Evolutionary conservation across 495 filamentous ascomycete genomes (phyloP).

Genomic region (Talaromyces borbonicus): DNA sequence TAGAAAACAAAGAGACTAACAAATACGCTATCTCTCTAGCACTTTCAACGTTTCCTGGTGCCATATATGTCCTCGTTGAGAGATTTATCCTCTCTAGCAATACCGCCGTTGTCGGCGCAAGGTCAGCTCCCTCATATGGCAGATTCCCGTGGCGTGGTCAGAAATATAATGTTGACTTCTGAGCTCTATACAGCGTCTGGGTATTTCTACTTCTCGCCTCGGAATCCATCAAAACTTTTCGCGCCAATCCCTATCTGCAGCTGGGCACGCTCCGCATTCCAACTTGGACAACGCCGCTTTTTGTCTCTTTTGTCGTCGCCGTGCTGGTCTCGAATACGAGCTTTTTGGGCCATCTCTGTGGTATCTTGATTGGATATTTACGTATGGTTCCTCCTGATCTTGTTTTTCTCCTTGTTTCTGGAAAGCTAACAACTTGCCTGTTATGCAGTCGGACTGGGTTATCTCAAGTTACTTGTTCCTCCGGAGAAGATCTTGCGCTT

Average conservation of each 20-base stretch:
- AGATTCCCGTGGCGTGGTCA: not conserved
- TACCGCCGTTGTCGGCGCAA: conserved; percentile 67
- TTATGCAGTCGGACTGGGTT: conserved; percentile 63
- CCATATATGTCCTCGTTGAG: conserved; percentile 63
- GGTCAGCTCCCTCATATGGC: too few relatives aligned
- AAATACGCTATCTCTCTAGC: conserved; percentile 38
- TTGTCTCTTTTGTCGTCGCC: conserved; percentile 56
- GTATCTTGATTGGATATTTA: conserved; percentile 70
- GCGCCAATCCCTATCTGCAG: conserved; percentile 63
- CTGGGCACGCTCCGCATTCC: conserved; percentile 65
- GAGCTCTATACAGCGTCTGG: conserved; percentile 55
- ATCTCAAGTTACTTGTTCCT: conserved; percentile 72
- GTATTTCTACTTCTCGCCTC: conserved; percentile 77
- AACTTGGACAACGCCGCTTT: conserved; percentile 82
- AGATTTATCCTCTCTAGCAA: conserved; percentile 54
- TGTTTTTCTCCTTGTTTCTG: not conserved
- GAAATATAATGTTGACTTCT: not conserved
- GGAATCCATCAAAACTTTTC: conserved; percentile 75
- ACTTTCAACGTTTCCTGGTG: conserved; percentile 67
- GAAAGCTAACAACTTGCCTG: not conserved
- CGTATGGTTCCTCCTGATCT: conserved; percentile 44
- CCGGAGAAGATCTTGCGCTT: conserved; percentile 72
- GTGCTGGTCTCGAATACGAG: conserved; percentile 72
- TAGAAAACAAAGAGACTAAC: conserved; percentile 1
- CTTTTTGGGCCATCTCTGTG: conserved; percentile 78